Base-by-base conservation (phyloP, 306 rosid species). In the Vicia villosa region DNA sequence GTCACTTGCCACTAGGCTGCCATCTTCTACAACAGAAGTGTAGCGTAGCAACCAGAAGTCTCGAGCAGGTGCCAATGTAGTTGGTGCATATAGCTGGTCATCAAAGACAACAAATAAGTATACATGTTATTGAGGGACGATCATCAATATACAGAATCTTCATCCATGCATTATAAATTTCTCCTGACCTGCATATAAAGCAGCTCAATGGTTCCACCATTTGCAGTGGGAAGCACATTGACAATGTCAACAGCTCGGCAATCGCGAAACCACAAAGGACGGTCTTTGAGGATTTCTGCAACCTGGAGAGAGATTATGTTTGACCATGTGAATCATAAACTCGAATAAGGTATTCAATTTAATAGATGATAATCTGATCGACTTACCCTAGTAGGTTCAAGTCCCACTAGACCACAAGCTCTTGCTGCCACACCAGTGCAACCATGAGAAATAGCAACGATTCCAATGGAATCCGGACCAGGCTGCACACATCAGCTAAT, bases 391-490 rank as follows among this genome's bases (percentile, higher is more conserved):
- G 96, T 87, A 74, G 99, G 99, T 73, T 95, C 99, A 15, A 95
- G 95, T 83, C 99, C 97, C 87, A 95, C 99, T 80, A 95, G 87
- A 85, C 99, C 99, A 40, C 97, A 95, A 74, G 99, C 99, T 62
- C 99, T 91, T 83, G 99, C 97, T 84, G 99, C 99, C 88, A 91
- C 99, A 70, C 99, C 99, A 84, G 95, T 65, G 90, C 97, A 91
- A 91, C 97, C 99, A 87, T 95, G 97, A 84, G 96, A 95, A 84
- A 95, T 95, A 87, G 99, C 97, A 79, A 91, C 96, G 91, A 95
- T 95, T 95, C 99, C 99, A 89, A 95, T 95, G 89, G 99, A 95
- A 95, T 95, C 99, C 99, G 99, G 99, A 95, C 99, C 97, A 95
- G 99, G 99, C 99, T 95, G 76, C 15, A 10, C 68, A 77, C 51